Evolutionary conservation across 2,329 filamentous ascomycete genomes (phyloP), one percentile per base, ranked within the genome.

Genomic region (Plenodomus lindquistii): DNA sequence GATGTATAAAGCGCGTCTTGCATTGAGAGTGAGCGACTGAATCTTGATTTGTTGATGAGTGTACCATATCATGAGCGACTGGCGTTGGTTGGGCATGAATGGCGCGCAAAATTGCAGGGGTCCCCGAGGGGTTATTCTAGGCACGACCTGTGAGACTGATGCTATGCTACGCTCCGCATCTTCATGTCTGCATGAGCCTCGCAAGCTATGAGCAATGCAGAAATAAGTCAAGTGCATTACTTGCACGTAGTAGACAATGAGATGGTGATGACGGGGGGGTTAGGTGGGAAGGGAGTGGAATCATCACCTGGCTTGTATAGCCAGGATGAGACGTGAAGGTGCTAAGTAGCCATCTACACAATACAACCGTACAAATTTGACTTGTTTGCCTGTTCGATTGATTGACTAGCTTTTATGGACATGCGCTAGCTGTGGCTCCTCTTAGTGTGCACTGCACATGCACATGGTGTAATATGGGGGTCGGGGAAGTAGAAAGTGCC

Each of bases 41-140:
- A 59, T 54, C 50, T 45, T 52, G 42, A 59, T 54, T 52, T 54
- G 27, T 48, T 59, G 51, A 53, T 35, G 37, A 48, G 44, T 53
- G 48, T 41, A 45, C 46, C 52, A 48, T 62, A 60, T 67, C 67
- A 72, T 72, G 27, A 72, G 69, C 67, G 69, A 69, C 52, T 44
- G 69, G 69, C 67, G 67, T 72, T 72, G 54, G 50, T 45, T 50
- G 54, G 57, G 51, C 56, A 56, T 52, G 41, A 51, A 41, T 46
- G 57, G 62, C 59, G 57, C 60, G 46, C 37, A 55, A 52, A 52
- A 53, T 37, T 36, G 40, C 36, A 39, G 50, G 35, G 42, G 44
- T 19, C 43, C 17, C 38, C 27, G 31, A 36, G 34, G 37, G 31
- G 24, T 10, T 21, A 17, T 38, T 40, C 44, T 17, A 17, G 38